A percentile compares a stretch with the other conserved stretches of the same genome.
These are phyloP conservation scores for Gautieria morchelliformis DNA, from an alignment of 768 basidiomycete genomes.

Conservation along the genomic window DNA sequence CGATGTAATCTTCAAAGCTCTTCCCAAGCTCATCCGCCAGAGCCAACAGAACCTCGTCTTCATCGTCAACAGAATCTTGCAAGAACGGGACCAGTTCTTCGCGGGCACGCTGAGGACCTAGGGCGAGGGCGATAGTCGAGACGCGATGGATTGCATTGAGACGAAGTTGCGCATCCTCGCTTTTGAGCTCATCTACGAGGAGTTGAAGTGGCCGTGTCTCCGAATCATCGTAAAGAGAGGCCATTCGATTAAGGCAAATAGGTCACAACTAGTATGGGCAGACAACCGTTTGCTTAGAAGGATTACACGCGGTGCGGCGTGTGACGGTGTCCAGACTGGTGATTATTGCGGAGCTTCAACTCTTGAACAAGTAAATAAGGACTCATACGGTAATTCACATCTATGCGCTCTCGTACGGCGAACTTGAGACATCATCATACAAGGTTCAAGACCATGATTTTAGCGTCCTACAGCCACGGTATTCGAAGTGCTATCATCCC, in stretches of 20 bases:
- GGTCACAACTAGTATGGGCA: not conserved
- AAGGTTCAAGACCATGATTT: not conserved
- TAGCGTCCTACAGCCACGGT: not conserved
- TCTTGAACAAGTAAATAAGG: not conserved
- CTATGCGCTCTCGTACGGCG: no score
- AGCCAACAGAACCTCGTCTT: slow-evolving; percentile 94
- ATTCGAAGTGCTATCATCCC: not conserved
- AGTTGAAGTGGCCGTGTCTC: slow-evolving; percentile 21
- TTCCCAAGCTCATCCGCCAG: slow-evolving; percentile 91
- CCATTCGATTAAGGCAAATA: not conserved
- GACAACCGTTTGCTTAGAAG: not conserved
- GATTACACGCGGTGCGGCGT: not conserved
- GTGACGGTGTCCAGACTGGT: not conserved
- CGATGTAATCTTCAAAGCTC: slow-evolving; percentile 90
- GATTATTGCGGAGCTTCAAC: slow-evolving; percentile 7
- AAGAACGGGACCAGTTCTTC: slow-evolving; percentile 95
- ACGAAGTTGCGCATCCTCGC: slow-evolving; percentile 82
- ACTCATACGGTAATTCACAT: no score
- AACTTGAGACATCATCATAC: not conserved
- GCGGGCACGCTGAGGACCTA: slow-evolving; percentile 90
- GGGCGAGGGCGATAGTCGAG: slow-evolving; percentile 93
- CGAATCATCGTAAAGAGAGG: slow-evolving; percentile 5
- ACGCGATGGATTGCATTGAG: slow-evolving; percentile 96
- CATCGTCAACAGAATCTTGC: slow-evolving; percentile 98
- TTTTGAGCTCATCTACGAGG: slow-evolving; percentile 95